A percentile compares a stretch with the other conserved stretches of the same genome.
Evolutionary conservation across 306 rosid species (phyloP).

Genomic region (Prunus mongolica): DNA sequence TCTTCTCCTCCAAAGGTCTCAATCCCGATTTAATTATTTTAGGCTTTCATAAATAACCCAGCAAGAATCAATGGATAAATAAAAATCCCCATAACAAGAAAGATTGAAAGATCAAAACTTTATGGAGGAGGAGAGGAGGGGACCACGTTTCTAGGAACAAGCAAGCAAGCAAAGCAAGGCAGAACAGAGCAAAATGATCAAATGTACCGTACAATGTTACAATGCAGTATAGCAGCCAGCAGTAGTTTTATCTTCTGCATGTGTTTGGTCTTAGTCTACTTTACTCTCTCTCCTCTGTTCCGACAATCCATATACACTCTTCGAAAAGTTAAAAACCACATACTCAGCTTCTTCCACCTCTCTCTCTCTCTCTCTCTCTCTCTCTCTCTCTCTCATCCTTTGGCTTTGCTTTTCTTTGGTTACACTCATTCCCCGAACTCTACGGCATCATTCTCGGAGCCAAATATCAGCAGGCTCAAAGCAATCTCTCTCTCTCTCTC

Average conservation of each 20-base stretch:
- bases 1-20: not conserved
- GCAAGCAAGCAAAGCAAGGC: not conserved
- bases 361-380: not conserved
- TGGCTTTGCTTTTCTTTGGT: constrained; percentile 50
- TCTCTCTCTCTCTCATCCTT: constrained; percentile 5
- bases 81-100: not conserved
- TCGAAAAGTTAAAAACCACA: constrained; percentile 16
- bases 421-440: constrained; percentile 49
- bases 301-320: constrained; percentile 12
- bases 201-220: not conserved
- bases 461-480: constrained; percentile 19
- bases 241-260: constrained; percentile 3
- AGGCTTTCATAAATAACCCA: not conserved
- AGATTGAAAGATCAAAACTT: not conserved
- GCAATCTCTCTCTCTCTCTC: constrained; percentile 12
- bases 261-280: not conserved
- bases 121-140: not conserved
- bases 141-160: not conserved
- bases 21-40: not conserved
- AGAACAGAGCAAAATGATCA: not conserved
- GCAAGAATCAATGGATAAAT: not conserved
- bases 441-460: constrained; percentile 44
- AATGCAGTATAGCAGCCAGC: not conserved
- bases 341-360: constrained; percentile 4
- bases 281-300: not conserved